Evolutionary conservation across 192 early-diverging fungal genomes (phyloP), one percentile per base, ranked within the genome.

Genomic region (Paraglomus occultum): DNA sequence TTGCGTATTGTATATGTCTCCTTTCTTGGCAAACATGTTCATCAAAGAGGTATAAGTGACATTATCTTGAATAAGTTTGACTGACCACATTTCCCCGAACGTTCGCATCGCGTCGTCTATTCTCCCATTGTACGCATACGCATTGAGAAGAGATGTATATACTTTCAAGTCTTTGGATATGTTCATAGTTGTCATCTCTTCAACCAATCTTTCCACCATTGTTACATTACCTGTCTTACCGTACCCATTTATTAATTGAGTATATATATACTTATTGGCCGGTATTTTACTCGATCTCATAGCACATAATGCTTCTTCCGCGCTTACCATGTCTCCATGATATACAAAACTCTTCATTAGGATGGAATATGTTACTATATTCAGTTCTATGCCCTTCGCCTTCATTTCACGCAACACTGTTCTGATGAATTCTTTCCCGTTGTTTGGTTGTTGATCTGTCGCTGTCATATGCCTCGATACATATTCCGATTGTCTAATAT

Each of bases 111-210:
- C 55, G 55, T 53, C 45, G 4, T 15, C 7, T 48, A 54, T 23
- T 22, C 59, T 55, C 7, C 54, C 54, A 20, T 48, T 38, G 17
- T 18, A 18, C 23, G 31, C 54, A 53, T 70, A 70, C 39, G 54
- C 67, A 70, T 70, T 70, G 15, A 70, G 55, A 17, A 70, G 17
- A 9, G 67, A 58, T 7, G 51, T 70, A 46, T 70, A 70, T 17
- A 48, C 15, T n/a, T 47, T 47, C n/a, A 31, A 6, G 39, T 57
- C 51, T 48, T 70, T 70, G 8, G 12, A 15, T 38, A 59, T 51
- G 46, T 55, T 55, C 10, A 15, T 12, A 10, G 39, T 58, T 15
- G 45, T 15, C 67, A 70, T 70, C 6, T 43, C 48, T 39, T 47
- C 50, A 6, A 70, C 38, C 10, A 38, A 12, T 8, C 39, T 6